Evolutionary conservation across 176 grass and related monocot genomes (phyloP), one percentile per base, ranked within the genome.

Genomic region (Carex pumila): DNA sequence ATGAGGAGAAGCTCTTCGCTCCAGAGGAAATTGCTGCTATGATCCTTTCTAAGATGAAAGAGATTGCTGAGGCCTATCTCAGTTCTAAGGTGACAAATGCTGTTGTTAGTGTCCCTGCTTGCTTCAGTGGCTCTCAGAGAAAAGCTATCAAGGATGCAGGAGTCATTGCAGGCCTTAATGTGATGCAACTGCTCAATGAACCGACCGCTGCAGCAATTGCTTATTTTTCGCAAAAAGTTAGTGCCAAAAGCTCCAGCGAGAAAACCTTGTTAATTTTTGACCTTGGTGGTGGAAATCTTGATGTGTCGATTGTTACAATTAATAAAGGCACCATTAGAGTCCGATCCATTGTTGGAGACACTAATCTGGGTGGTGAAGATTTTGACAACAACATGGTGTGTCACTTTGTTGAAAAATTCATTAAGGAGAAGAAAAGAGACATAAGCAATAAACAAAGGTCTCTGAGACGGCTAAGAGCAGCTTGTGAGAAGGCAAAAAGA

Each of bases 181-280:
- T 82, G 6, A 47, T 82, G n/a, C 80, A 82, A 29, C 60, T 82
- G 6, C 80, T 82, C 12, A 82, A 82, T 64, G 80, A 82, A 49
- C 2, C 80, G 50, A 65, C 60, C 0, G 61, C 80, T 1, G 19
- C 18, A 14, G 41, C 60, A 6, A 66, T 82, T 66, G 62, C 80
- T 7, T 82, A 82, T 39, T 82, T 29, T 5, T 53, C 30, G 0
- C 80, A 82, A 41, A 82, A 66, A 65, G 7, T 13, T 49, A 5
- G 60, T 64, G 60, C 19, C 1, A 5, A 52, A 66, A 82, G 61
- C 18, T 52, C 13, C 2, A 36, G 10, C 5, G 6, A 21, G 11
- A 82, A 82, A 65, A 82, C 10, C 8, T 37, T 82, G 31, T 25
- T 82, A 2, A 65, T 82, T 65, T 82, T 82, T 82, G 61, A 82